phyloP scores from a whole-genome alignment of 1,284 basidiomycete genomes.

The Papiliotrema laurentii region DNA sequence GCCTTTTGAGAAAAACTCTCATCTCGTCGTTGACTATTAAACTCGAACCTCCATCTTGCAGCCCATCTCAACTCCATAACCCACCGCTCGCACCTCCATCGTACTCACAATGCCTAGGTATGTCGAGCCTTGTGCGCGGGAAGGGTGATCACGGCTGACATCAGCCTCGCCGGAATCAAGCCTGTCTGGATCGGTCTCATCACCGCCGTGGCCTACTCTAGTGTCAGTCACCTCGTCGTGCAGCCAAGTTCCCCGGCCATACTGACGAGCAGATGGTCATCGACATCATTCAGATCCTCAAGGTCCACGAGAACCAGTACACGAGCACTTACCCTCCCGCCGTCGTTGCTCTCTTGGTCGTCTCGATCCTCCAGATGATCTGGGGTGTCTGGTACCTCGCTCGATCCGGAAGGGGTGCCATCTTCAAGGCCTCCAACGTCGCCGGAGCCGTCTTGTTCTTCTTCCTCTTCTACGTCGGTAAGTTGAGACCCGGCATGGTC shows the following conservation, averaged over 20 bases:
- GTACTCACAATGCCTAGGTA: too few species aligned
- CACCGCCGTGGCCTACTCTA: slow-evolving; percentile 8
- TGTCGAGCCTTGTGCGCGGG: too few species aligned
- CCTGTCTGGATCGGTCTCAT: slow-evolving; percentile 8
- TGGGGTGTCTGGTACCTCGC: slow-evolving; percentile 16
- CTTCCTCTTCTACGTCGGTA: slow-evolving; percentile 21
- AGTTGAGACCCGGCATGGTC: background rate
- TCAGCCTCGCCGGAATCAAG: slow-evolving; percentile 1
- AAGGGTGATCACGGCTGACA: background rate
- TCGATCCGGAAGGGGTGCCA: slow-evolving; percentile 6
- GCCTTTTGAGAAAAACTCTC: too few species aligned
- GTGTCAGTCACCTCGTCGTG: background rate
- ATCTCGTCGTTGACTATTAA: too few species aligned
- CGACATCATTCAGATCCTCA: slow-evolving; percentile 28
- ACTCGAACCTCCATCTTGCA: too few species aligned
- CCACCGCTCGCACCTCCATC: too few species aligned
- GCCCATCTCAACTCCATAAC: too few species aligned
- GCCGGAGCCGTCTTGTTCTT: slow-evolving; percentile 18
- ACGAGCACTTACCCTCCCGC: slow-evolving; percentile 20
- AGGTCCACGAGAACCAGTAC: slow-evolving; percentile 17
- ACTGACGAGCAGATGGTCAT: slow-evolving; percentile 16
- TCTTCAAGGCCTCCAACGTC: slow-evolving; percentile 18
- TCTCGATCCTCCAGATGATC: slow-evolving; percentile 19
- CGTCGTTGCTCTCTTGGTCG: slow-evolving; percentile 26
- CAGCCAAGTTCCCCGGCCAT: background rate